Base-by-base conservation (phyloP, 129 eudicot genomes). In the Flaveria linearis region DNA sequence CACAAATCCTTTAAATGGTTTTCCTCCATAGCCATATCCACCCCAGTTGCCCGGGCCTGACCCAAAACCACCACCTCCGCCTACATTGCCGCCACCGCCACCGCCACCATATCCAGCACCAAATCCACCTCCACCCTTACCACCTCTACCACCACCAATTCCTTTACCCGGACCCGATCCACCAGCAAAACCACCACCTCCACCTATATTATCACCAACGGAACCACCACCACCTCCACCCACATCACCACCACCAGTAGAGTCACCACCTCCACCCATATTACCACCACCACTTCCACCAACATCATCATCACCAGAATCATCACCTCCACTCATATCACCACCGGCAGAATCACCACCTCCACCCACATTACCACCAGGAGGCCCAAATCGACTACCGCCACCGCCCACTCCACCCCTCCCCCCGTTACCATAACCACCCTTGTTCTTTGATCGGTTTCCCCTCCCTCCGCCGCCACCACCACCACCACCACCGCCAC, bases 31-130 rank as follows among this genome's bases (percentile, higher is more conserved):
- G 8, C 71, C 82, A 77, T 53, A 70, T 14, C 81, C 83, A 46
- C 88, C 86, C 36, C 79, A 70, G 22, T 68, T 67, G 12, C 87
- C 79, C 1, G 76, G 55, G 23, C 84, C 77, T 9, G 76, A 64
- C 3, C 84, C 84, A 64, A 43, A 26, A 9, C 81, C 58, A 42
- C 78, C 84, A 11, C 73, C 73, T 2, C 79, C 71, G 2, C 79
- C 79, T 2, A 45, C 67, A 74, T 74, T 58, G 9, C 79, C 5
- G 15, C 51, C 47, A 42, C 46, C n/a, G n/a, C n/a, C 20, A 28
- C 68, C 63, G 1, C 77, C 76, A 5, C 55, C 55, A 1, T 25
- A 45, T 41, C 73, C 23, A 3, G 55, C 15, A 57, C 64, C 28
- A 10, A 20, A 58, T 58, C 61, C 58, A 46, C 57, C 17, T 25